Evolutionary conservation across 805 yeast genomes (phyloP).

Genomic region (Nakazawaea wickerhamii): DNA sequence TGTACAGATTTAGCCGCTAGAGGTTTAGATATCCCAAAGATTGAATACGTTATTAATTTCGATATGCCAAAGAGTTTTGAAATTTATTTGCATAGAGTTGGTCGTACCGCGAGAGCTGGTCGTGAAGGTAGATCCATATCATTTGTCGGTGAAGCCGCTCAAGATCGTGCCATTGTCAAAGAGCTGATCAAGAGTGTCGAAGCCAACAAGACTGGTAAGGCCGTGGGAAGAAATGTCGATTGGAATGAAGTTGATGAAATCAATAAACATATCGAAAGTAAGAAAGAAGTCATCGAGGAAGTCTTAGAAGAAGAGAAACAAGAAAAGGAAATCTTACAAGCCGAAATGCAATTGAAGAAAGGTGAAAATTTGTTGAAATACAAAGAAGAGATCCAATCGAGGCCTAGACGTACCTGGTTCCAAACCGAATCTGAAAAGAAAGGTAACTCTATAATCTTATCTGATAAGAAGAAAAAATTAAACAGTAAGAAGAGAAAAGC

Average conservation of each 20-base stretch:
- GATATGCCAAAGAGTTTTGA: slow-evolving; percentile 95
- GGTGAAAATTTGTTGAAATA: slow-evolving; percentile 82
- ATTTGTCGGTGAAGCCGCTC: slow-evolving; percentile 87
- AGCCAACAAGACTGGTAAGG: slow-evolving; percentile 43
- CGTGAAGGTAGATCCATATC: slow-evolving; percentile 91
- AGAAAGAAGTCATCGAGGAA: slow-evolving; percentile 60
- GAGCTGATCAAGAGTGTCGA: slow-evolving; percentile 74
- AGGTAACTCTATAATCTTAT: slow-evolving; percentile 23
- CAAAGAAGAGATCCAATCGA: slow-evolving; percentile 73
- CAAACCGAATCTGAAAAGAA: slow-evolving; percentile 55
- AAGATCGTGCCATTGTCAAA: slow-evolving; percentile 86
- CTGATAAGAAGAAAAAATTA: slow-evolving; percentile 46
- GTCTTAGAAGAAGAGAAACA: slow-evolving; percentile 82
- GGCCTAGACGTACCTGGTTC: slow-evolving; percentile 98
- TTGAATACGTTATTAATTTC: slow-evolving; percentile 88
- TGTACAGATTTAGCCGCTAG: slow-evolving; percentile 99
- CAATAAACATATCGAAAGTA: slow-evolving; percentile 53
- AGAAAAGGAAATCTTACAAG: slow-evolving; percentile 79
- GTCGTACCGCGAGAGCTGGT: slow-evolving; percentile 99
- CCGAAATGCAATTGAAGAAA: slow-evolving; percentile 85
- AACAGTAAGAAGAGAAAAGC: slow-evolving; percentile 69
- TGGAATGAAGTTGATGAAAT: slow-evolving; percentile 80
- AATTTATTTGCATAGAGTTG: slow-evolving; percentile 92
- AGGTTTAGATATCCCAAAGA: slow-evolving; percentile 98
- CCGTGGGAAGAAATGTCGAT: slow-evolving; percentile 86